A percentile compares a stretch with the other conserved stretches of the same genome.
phyloP scores from a whole-genome alignment of 306 rosid species.

The Vachellia collinsii region DNA sequence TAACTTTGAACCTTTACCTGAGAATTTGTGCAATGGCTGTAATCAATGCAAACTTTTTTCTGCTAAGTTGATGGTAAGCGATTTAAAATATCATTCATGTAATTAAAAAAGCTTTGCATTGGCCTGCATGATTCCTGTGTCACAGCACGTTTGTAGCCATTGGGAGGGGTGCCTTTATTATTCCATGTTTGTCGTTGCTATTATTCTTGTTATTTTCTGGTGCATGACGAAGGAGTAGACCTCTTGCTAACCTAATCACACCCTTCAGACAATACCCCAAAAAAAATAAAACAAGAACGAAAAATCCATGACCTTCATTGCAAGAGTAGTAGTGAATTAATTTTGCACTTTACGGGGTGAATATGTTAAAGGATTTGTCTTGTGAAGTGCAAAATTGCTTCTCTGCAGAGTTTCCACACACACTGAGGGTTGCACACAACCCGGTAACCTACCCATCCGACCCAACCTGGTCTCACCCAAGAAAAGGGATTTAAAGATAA shows the following conservation, averaged over 20 bases:
- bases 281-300: too few species aligned
- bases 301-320: too few species aligned
- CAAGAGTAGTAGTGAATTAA: too few species aligned
- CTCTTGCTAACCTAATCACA: background rate
- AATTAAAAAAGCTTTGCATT: background rate
- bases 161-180: background rate
- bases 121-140: slow-evolving; percentile 1
- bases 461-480: too few species aligned
- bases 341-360: too few species aligned
- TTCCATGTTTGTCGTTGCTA: background rate
- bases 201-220: background rate
- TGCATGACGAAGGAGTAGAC: background rate
- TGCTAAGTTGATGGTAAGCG: background rate
- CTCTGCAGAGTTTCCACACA: too few species aligned
- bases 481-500: too few species aligned
- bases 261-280: too few species aligned
- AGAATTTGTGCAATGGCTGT: slow-evolving; percentile 34
- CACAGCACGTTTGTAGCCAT: background rate
- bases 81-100: slow-evolving; percentile 13
- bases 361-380: too few species aligned
- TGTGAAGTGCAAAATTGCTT: too few species aligned
- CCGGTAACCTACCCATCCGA: too few species aligned
- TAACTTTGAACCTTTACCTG: slow-evolving; percentile 10
- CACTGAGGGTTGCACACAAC: too few species aligned
- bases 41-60: slow-evolving; percentile 26